Evolutionary conservation across 116 monocot genomes (phyloP).

Genomic region (Posidonia oceanica): DNA sequence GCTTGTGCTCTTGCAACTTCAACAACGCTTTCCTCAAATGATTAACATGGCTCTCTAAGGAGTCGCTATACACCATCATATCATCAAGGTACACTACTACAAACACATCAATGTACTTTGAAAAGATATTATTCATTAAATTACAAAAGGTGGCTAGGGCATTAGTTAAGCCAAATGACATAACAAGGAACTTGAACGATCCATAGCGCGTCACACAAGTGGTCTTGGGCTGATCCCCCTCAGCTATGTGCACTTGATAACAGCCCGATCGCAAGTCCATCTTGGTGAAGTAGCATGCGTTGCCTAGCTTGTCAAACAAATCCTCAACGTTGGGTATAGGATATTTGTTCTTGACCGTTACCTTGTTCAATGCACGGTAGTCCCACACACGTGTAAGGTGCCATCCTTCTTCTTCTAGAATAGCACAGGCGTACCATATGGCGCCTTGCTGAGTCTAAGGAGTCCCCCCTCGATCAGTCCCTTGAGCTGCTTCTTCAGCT

Average conservation of each 20-base stretch:
- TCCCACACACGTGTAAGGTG: too few species aligned
- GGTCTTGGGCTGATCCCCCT: not conserved
- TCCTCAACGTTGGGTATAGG: not conserved
- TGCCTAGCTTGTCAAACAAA: not conserved
- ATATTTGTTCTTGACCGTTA: not conserved
- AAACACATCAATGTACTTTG: not conserved
- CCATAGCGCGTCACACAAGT: constrained; percentile 5
- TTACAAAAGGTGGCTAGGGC: not conserved
- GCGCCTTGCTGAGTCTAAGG: too few species aligned
- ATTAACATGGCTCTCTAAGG: too few species aligned
- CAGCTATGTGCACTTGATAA: not conserved
- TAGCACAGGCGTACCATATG: too few species aligned
- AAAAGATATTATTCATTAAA: constrained; percentile 1
- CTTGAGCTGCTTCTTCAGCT: too few species aligned
- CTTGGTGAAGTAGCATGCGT: too few species aligned
- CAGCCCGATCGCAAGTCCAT: not conserved
- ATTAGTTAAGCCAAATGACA: constrained; percentile 10
- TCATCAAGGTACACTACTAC: not conserved
- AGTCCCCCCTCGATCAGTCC: too few species aligned
- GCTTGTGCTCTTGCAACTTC: too few species aligned
- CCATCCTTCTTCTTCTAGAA: too few species aligned
- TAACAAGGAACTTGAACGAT: not conserved
- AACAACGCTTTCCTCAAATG: too few species aligned
- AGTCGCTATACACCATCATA: not conserved
- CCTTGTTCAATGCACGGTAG: too few species aligned